Evolutionary conservation across 2,329 filamentous ascomycete species (phyloP).

Genomic region (Ustulina deusta): DNA sequence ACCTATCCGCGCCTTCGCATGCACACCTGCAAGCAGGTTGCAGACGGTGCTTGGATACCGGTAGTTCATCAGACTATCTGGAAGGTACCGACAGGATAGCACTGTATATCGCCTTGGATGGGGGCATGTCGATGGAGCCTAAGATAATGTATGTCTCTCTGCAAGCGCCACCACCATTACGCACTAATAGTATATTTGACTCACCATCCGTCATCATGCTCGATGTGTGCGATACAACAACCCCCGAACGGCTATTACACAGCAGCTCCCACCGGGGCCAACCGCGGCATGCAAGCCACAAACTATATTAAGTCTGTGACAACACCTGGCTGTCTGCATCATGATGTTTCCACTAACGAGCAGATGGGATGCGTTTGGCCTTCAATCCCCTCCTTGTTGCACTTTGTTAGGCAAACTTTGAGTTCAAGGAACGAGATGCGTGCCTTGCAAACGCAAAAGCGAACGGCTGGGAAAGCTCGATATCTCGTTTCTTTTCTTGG

Average conservation of each 20-base stretch:
- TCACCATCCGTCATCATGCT: constrained; percentile 18
- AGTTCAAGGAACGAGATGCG: constrained; percentile 26
- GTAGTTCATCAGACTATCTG: constrained; percentile 9
- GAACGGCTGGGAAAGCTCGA: not conserved
- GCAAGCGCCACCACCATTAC: not conserved
- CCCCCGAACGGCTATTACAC: constrained; percentile 39
- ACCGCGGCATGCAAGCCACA: constrained; percentile 42
- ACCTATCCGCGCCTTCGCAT: constrained; percentile 19
- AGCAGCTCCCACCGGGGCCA: constrained; percentile 31
- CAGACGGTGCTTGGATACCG: too few species aligned
- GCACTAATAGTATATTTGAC: constrained; percentile 6
- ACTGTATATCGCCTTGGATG: not conserved
- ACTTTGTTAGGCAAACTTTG: not conserved
- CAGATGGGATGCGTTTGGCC: constrained; percentile 26
- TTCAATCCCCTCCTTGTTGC: constrained; percentile 15
- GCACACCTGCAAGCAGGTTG: constrained; percentile 6
- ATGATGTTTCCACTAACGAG: constrained; percentile 26
- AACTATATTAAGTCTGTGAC: constrained; percentile 39
- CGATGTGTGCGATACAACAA: constrained; percentile 22
- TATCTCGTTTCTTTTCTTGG: constrained; percentile 18
- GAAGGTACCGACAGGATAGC: not conserved
- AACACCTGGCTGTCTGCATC: constrained; percentile 34
- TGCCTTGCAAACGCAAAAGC: constrained; percentile 12
- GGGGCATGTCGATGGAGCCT: constrained; percentile 3
- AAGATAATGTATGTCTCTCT: not conserved